A percentile compares a stretch with the other conserved stretches of the same genome.
Conservation (phyloP, 1,139 yeast species). For the Suhomyces guaymorum region DNA sequence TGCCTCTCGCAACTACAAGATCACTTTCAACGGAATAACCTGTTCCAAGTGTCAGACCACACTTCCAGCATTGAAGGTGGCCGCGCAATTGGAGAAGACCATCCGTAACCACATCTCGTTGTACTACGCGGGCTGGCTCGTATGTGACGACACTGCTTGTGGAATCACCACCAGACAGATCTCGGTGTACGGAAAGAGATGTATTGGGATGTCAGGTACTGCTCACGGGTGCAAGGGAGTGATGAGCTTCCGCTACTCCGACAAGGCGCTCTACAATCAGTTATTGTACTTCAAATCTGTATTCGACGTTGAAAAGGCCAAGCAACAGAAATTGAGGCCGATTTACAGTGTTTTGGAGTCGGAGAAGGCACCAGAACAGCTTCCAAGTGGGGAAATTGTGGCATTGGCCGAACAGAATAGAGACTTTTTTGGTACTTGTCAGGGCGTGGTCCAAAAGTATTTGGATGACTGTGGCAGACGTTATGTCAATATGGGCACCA, state of each 20-base stretch:
- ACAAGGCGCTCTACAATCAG: slow-evolving; percentile 83
- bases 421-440: slow-evolving; percentile 55
- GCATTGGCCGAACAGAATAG: slow-evolving; percentile 84
- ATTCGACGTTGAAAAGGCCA: slow-evolving; percentile 83
- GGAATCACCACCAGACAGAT: slow-evolving; percentile 80
- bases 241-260: slow-evolving; percentile 76
- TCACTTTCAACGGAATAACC: slow-evolving; percentile 67
- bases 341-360: slow-evolving; percentile 30
- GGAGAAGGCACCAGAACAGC: slow-evolving; percentile 30
- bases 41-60: slow-evolving; percentile 61
- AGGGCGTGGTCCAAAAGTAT: slow-evolving; percentile 71
- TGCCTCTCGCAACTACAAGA: slow-evolving; percentile 57
- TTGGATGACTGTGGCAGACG: slow-evolving; percentile 85
- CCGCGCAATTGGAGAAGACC: slow-evolving; percentile 71
- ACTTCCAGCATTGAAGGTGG: slow-evolving; percentile 55
- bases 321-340: slow-evolving; percentile 55
- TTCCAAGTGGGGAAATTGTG: slow-evolving; percentile 60
- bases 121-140: slow-evolving; percentile 84
- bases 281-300: slow-evolving; percentile 74
- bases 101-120: slow-evolving; percentile 69
- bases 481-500: slow-evolving; percentile 81
- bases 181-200: slow-evolving; percentile 85
- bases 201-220: slow-evolving; percentile 65
- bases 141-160: slow-evolving; percentile 85
- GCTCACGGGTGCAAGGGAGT: slow-evolving; percentile 80